Percentiles rank a stretch among this genome's conserved stretches.
Evolutionary conservation across 306 rosid species (phyloP).

Genomic region (Geum urbanum): DNA sequence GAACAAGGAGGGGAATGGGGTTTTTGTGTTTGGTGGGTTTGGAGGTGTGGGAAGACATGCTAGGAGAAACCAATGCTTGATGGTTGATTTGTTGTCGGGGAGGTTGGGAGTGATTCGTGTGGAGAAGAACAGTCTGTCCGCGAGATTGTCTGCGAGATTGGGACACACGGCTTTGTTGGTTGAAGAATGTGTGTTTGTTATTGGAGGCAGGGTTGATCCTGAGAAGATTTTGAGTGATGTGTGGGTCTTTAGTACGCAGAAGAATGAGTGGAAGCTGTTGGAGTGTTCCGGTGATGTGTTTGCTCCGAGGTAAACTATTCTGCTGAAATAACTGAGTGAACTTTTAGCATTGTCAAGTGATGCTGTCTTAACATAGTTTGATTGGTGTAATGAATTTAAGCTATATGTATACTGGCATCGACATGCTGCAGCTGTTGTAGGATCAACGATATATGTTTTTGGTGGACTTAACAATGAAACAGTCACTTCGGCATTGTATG

Average conservation of each 20-base stretch:
- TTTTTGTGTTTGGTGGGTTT: constrained; percentile 81
- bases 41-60: constrained; percentile 93
- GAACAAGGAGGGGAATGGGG: constrained; percentile 27
- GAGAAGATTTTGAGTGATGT: constrained; percentile 67
- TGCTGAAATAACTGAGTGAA: background rate
- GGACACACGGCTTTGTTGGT: constrained; percentile 73
- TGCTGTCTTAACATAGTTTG: constrained; percentile 9
- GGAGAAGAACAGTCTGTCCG: constrained; percentile 31
- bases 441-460: constrained; percentile 73
- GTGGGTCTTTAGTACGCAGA: constrained; percentile 53
- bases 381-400: background rate
- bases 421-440: constrained; percentile 75
- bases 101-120: constrained; percentile 35
- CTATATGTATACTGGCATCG: constrained; percentile 61
- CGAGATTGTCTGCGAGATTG: constrained; percentile 64
- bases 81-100: constrained; percentile 54
- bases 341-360: background rate
- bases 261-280: constrained; percentile 52
- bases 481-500: constrained; percentile 60
- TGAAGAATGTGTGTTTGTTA: constrained; percentile 60
- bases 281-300: constrained; percentile 53
- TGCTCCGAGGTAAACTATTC: constrained; percentile 61
- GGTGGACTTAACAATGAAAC: constrained; percentile 77
- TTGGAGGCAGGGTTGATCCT: constrained; percentile 89
- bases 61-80: constrained; percentile 56